Percentiles rank a stretch among this genome's conserved stretches.
phyloP scores from a whole-genome alignment of 805 yeast genomes.

The Candida schatavii region DNA sequence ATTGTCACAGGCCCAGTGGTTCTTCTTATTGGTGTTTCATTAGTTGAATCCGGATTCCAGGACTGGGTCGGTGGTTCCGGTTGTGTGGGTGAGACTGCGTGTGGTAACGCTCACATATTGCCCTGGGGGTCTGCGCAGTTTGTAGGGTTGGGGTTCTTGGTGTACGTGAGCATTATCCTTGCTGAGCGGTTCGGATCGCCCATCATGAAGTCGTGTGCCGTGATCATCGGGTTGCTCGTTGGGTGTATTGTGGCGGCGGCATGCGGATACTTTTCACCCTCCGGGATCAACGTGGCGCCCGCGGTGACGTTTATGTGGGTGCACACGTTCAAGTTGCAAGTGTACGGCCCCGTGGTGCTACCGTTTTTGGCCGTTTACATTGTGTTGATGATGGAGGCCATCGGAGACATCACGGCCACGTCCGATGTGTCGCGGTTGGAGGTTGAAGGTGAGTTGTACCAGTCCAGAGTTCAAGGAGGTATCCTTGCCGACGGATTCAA shows the following conservation, averaged over 20 bases:
- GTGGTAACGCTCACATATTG: conserved; percentile 46
- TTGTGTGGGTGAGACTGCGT: conserved; percentile 41
- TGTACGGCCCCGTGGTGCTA: conserved; percentile 82
- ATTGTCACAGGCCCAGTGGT: conserved; percentile 94
- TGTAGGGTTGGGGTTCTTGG: conserved; percentile 84
- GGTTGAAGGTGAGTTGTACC: conserved; percentile 78
- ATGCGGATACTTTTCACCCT: conserved; percentile 69
- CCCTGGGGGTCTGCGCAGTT: conserved; percentile 87
- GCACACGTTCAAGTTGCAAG: conserved; percentile 69
- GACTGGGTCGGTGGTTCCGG: conserved; percentile 90
- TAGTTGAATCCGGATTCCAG: conserved; percentile 69
- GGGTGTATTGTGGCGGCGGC: conserved; percentile 95
- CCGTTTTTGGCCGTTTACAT: conserved; percentile 84
- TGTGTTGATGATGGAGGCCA: conserved; percentile 86
- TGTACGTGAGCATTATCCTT: conserved; percentile 67
- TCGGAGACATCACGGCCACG: conserved; percentile 93
- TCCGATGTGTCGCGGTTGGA: conserved; percentile 85
- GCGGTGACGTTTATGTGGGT: conserved; percentile 86
- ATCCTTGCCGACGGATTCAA: conserved; percentile 84
- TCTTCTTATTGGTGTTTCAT: conserved; percentile 69
- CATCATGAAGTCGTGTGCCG: conserved; percentile 92
- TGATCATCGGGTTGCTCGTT: conserved; percentile 74
- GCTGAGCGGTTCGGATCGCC: conserved; percentile 92
- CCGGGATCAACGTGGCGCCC: conserved; percentile 66
- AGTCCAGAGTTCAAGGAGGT: conserved; percentile 90